Evolutionary conservation across 2,329 filamentous ascomycete species (phyloP), one percentile per base, ranked within the genome.

Genomic region (Teratosphaeria zuluensis): DNA sequence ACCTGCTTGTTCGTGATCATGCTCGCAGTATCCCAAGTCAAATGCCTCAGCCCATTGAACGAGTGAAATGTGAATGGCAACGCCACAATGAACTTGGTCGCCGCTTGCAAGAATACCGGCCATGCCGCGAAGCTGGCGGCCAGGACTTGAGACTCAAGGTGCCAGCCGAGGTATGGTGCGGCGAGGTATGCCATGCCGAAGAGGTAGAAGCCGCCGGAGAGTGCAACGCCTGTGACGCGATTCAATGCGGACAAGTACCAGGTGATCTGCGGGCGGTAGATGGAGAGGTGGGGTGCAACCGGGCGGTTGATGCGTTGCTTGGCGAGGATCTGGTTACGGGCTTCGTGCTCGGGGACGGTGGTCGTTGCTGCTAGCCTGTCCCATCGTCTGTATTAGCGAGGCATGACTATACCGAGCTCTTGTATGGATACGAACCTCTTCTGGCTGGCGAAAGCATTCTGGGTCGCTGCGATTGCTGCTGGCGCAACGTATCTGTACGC

Each of bases 201-300:
- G 72, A 84, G 75, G 81, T 96, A 96, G 63, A 95, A 81, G 55
- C 79, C 76, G 64, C 87, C 89, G 61, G 85, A 86, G 65, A 95
- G 81, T 61, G 81, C 75, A 70, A 81, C 77, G 69, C 90, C 92
- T n/a, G 90, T 92, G 77, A 96, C 84, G 70, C 92, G 90, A 79
- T 91, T 89, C 76, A 89, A 81, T 59, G 80, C 84, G 67, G 85
- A 86, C 66, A 81, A 81, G 75, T 89, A 86, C 87, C 86, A 96
- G 68, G 90, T 94, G 77, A 96, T 88, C 75, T 90, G 85, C 61
- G 87, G 83, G 74, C 84, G 82, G 85, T 96, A 96, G 82, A 95
- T 92, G 70, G 77, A 74, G 63, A 96, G 84, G 73, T 96, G 91
- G 58, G 92, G 92, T 53, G 90, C 82, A 68, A 96, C 81, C 72